These are phyloP conservation scores for Chrysophaeum taylorii DNA, from an alignment of 352 stramenopile species.

Conservation along the genomic window DNA sequence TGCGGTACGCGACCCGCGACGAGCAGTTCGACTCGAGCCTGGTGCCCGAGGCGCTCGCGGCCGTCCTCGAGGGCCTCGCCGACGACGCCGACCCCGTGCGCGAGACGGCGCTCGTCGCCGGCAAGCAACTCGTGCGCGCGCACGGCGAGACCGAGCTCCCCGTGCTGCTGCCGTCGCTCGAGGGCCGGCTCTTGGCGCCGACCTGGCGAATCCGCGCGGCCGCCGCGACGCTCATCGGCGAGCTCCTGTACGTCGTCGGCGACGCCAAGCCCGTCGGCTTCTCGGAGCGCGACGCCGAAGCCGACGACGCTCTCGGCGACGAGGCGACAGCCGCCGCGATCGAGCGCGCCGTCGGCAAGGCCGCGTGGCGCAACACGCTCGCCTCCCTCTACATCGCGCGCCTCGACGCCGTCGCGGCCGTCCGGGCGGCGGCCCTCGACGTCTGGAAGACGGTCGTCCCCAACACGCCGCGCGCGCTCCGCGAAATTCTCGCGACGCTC, in stretches of 20 bases:
- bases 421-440: conserved; percentile 90
- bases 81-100: conserved; percentile 95
- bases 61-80: conserved; percentile 90
- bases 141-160: conserved; percentile 88
- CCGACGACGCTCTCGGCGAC: conserved; percentile 38
- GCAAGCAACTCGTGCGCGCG: conserved; percentile 91
- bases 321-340: conserved; percentile 27
- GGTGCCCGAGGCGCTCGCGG: conserved; percentile 82
- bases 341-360: conserved; percentile 68
- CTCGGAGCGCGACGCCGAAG: conserved; percentile 62
- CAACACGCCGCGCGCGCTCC: conserved; percentile 89
- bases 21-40: conserved; percentile 70
- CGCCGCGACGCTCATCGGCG: conserved; percentile 85
- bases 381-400: conserved; percentile 95
- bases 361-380: conserved; percentile 85
- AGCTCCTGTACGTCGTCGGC: conserved; percentile 91
- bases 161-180: conserved; percentile 91
- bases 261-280: conserved; percentile 79
- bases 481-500: conserved; percentile 91
- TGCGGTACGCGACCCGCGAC: conserved; percentile 94
- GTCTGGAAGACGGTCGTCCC: conserved; percentile 98
- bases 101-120: conserved; percentile 87
- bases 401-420: conserved; percentile 86
- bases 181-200: conserved; percentile 88
- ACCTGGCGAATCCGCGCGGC: conserved; percentile 96